These are phyloP conservation scores for Daedalea quercina DNA, from an alignment of 768 basidiomycete genomes.

Conservation along the genomic window DNA sequence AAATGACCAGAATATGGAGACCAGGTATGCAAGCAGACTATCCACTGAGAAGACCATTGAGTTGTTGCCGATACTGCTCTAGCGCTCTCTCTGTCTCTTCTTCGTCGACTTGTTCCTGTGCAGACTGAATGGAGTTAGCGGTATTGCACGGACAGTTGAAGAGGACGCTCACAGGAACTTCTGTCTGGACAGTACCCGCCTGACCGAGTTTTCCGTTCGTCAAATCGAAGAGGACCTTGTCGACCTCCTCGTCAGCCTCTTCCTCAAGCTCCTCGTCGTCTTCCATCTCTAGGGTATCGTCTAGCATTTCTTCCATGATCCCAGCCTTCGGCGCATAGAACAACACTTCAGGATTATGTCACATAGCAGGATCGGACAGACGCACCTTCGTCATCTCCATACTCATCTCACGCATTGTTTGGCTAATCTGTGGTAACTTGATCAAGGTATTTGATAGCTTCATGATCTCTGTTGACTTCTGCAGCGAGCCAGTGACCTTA, in stretches of 20 bases:
- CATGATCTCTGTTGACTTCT: slow-evolving; percentile 99
- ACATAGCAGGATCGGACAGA: neutral
- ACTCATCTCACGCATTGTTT: slow-evolving; percentile 94
- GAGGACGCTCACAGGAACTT: slow-evolving; percentile 60
- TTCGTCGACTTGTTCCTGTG: slow-evolving; percentile 61
- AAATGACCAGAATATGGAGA: neutral
- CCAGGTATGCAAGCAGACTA: slow-evolving; percentile 8
- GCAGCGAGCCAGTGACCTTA: slow-evolving; percentile 96
- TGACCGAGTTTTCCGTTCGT: slow-evolving; percentile 95
- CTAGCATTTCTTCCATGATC: slow-evolving; percentile 97
- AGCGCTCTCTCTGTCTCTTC: slow-evolving; percentile 83
- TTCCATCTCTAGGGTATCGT: slow-evolving; percentile 85
- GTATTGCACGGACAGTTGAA: neutral
- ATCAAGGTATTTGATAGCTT: slow-evolving; percentile 91
- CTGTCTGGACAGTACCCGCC: slow-evolving; percentile 64
- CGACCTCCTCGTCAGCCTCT: slow-evolving; percentile 96
- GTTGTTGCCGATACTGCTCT: slow-evolving; percentile 85
- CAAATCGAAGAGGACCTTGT: slow-evolving; percentile 91
- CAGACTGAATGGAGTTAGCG: slow-evolving; percentile 30
- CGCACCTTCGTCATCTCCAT: slow-evolving; percentile 99
- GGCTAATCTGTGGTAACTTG: slow-evolving; percentile 88
- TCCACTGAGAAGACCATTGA: slow-evolving; percentile 77
- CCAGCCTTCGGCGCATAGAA: slow-evolving; percentile 60
- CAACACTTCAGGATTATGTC: slow-evolving; percentile 5
- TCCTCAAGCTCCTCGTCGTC: slow-evolving; percentile 94